Evolutionary conservation across 345 rosid genomes (phyloP), one percentile per base, ranked within the genome.

Genomic region (Kandelia obovata): DNA sequence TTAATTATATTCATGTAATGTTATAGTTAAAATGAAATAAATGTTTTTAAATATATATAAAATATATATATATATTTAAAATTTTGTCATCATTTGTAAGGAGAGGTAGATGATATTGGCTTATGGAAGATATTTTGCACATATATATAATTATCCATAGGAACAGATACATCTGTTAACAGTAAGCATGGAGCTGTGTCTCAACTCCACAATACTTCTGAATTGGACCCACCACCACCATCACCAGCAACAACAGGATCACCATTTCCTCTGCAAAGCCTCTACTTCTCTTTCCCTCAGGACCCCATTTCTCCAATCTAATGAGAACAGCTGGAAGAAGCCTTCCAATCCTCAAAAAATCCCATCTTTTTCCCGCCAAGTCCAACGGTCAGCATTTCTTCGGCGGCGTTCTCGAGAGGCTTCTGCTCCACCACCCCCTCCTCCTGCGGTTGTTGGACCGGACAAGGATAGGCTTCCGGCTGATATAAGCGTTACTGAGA

Each of bases 381-480:
- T 66, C 64, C 82, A 39, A 71, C 55, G 75, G 17, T 55, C 64
- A 25, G 56, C 69, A 32, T 70, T 73, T 17, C 62, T 70, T 56
- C 59, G 30, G 49, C 17, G 49, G 49, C 49, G 10, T 57, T 58
- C 25, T 70, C 65, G 31, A 68, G 73, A 6, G 52, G 59, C 63
- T 59, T 62, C 64, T 26, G 80, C 79, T 28, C 62, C 78, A 11
- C 63, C 77, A 26, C 72, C 94, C 31, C 69, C 88, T 65, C 37
- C 89, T 61, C 73, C 91, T 5, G 78, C 52, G 53, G 87, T 81
- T 53, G 72, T 58, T 1, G 83, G 71, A 20, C 26, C 77, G 25
- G 86, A 79, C 66, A 80, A 71, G 59, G 96, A 89, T 69, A 71
- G 70, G 77, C 92, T 93, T 68, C 92, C 93, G 5, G 98, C 90